Conservation (phyloP, 441 rosid genomes). For the Rhodomyrtus psidioides region DNA sequence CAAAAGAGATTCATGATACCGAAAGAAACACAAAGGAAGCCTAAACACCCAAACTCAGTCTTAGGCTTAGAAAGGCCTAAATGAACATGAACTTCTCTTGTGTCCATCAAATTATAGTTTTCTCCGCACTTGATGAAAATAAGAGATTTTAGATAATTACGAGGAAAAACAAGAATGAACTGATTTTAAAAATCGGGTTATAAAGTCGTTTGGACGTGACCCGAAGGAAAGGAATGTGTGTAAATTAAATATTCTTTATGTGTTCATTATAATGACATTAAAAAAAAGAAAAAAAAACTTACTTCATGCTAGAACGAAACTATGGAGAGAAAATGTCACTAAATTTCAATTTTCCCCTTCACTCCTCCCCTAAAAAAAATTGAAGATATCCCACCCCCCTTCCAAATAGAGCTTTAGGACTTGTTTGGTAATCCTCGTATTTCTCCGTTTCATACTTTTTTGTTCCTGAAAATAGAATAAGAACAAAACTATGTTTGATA, state of each 20-base stretch:
- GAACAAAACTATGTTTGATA: no score
- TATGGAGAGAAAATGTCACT: background rate
- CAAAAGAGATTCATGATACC: no score
- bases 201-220: background rate
- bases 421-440: no score
- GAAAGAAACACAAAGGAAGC: no score
- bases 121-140: background rate
- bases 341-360: background rate
- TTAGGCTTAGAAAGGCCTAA: no score
- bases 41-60: no score
- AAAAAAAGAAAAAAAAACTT: background rate
- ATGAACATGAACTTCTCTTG: no score
- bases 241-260: background rate
- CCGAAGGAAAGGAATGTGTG: rapidly evolving
- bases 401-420: background rate
- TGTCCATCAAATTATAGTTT: background rate
- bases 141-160: background rate
- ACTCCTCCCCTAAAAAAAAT: background rate
- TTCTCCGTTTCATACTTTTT: no score
- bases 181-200: background rate
- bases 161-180: rapidly evolving
- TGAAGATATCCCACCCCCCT: background rate
- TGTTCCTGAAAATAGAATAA: no score
- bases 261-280: background rate
- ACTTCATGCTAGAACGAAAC: background rate